phyloP scores from a whole-genome alignment of 2,329 filamentous ascomycete genomes.

The Penicillium capsulatum region DNA sequence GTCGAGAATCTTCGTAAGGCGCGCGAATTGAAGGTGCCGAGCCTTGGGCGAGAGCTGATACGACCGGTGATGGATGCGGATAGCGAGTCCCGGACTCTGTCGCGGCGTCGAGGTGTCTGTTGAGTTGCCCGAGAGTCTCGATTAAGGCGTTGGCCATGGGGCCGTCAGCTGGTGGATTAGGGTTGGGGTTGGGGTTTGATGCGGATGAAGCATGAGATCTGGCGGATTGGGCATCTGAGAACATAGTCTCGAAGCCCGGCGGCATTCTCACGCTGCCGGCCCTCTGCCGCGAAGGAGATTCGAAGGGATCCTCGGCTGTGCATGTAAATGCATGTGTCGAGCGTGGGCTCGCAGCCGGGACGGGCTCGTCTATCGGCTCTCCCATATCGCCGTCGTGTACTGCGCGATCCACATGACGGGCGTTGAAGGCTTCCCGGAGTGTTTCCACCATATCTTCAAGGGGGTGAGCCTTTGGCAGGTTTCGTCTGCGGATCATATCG shows the following conservation, averaged over 20 bases:
- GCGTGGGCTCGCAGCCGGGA: neutral
- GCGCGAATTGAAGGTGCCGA: no score
- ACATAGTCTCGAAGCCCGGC: slow-evolving; percentile 41
- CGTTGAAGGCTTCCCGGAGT: no score
- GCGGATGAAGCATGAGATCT: slow-evolving; percentile 2
- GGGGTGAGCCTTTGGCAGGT: no score
- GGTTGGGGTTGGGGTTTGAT: slow-evolving; percentile 5
- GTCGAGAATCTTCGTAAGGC: no score
- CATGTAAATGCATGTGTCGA: neutral
- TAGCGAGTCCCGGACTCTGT: slow-evolving; percentile 9
- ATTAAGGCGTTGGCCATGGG: slow-evolving; percentile 33
- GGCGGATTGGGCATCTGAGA: slow-evolving; percentile 21
- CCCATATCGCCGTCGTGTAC: slow-evolving; percentile 1
- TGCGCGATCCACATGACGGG: no score
- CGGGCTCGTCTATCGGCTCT: neutral
- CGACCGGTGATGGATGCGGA: slow-evolving; percentile 21
- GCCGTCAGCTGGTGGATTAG: slow-evolving; percentile 13
- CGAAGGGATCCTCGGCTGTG: slow-evolving; percentile 2
- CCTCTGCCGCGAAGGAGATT: slow-evolving; percentile 5
- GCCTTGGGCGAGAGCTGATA: slow-evolving; percentile 24
- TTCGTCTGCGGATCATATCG: slow-evolving; percentile 18
- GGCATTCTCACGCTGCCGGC: slow-evolving; percentile 26
- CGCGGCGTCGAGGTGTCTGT: slow-evolving; percentile 34
- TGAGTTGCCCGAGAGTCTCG: slow-evolving; percentile 36
- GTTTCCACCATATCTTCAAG: no score